A percentile compares a stretch with the other conserved stretches of the same genome.
Conservation (phyloP, 805 yeast genomes). For the Saturnispora gosingensis region DNA sequence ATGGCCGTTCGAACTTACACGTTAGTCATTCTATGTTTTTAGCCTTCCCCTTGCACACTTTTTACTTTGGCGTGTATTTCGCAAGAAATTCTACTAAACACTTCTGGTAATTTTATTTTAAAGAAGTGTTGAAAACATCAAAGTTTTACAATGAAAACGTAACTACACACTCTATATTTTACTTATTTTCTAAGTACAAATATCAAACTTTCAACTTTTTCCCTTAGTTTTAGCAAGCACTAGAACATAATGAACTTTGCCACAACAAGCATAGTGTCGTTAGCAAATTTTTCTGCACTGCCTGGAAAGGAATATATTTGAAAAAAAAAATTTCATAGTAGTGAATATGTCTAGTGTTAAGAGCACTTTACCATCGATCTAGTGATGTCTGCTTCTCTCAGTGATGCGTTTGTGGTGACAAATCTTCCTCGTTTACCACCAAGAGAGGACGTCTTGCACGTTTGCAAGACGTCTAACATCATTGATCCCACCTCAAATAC, state of each 20-base stretch:
- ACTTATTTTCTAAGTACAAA: not conserved
- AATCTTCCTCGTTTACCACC: slow-evolving; percentile 26
- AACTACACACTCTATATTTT: no score
- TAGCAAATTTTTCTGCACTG: not conserved
- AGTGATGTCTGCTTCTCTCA: slow-evolving; percentile 16
- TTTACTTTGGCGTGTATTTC: no score
- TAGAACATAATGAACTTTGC: not conserved
- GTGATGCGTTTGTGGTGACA: slow-evolving; percentile 27
- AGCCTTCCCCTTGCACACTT: no score
- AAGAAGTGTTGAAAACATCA: no score
- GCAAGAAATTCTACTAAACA: no score
- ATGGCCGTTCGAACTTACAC: no score
- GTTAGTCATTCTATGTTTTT: no score
- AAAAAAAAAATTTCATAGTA: not conserved
- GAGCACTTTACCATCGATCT: not conserved
- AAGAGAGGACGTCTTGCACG: slow-evolving; percentile 14
- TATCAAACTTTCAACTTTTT: not conserved
- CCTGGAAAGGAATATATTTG: not conserved
- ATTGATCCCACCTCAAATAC: slow-evolving; percentile 24
- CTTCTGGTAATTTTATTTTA: no score
- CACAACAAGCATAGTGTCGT: slow-evolving; percentile 1
- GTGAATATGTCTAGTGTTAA: not conserved
- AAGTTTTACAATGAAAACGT: no score
- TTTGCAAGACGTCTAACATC: slow-evolving; percentile 22
- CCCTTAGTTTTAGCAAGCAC: not conserved